phyloP scores from a whole-genome alignment of 78 protist species.

The Dictyostelium purpureum region DNA sequence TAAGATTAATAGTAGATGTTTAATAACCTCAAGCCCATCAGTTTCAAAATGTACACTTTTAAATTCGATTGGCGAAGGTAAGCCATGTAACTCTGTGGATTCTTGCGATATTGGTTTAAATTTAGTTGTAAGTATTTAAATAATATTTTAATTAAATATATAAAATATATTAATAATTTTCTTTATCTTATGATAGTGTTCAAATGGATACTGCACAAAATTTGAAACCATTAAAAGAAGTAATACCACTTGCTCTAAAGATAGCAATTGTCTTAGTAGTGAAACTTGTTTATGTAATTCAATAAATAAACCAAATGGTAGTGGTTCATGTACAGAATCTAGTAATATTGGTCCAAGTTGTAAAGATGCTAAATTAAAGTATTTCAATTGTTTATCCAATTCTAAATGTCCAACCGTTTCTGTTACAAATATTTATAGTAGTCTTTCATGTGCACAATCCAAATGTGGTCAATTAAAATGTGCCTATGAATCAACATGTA shows the following conservation, averaged over 20 bases:
- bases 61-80: neutral
- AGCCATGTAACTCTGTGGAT: slow-evolving; percentile 14
- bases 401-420: neutral
- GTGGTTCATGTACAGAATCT: slow-evolving; percentile 12
- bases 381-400: neutral
- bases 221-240: neutral
- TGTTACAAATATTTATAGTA: slow-evolving; percentile 11
- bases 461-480: slow-evolving; percentile 24
- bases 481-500: neutral
- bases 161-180: neutral
- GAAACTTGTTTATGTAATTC: slow-evolving; percentile 36
- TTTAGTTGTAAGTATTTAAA: slow-evolving; percentile 47
- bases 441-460: neutral
- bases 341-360: slow-evolving; percentile 3
- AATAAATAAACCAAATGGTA: neutral
- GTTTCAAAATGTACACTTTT: slow-evolving; percentile 1
- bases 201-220: slow-evolving; percentile 18
- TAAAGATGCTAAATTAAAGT: neutral
- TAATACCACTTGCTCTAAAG: neutral
- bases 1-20: slow-evolving; percentile 10
- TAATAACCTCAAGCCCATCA: neutral
- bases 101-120: slow-evolving; percentile 52
- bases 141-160: neutral
- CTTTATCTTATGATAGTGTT: neutral
- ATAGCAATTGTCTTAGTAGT: neutral